Base-by-base conservation (phyloP, 1,284 basidiomycete genomes). In the Microbotryomycetes sp. region DNA sequence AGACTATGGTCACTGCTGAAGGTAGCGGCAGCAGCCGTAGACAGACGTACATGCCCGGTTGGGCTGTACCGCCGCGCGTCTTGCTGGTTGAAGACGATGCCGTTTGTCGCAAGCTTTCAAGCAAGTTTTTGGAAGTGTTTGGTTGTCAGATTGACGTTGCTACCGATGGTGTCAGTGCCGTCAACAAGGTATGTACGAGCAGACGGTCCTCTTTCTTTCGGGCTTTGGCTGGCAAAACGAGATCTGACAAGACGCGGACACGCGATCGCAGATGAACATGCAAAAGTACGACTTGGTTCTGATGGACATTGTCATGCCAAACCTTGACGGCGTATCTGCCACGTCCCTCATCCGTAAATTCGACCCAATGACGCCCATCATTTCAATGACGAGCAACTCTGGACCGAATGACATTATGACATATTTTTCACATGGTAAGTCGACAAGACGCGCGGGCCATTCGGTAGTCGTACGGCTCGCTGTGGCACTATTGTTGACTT, bases 301-400 rank as follows among this genome's bases (percentile, higher is more conserved):
- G 62, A 96, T 96, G 90, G 91, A 93, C 70, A 92, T 94, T 60
- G 87, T 92, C 57, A 93, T 93, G 91, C 91, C 91, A 9, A 91
- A 92, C 75, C 78, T 93, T 66, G 91, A 93, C 67, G 89, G 76
- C 27, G 83, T 93, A 24, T 86, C 86, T 23, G 92, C 94, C 9
- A 97, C 93, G 47, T 90, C 86, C 56, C 77, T 97, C 69, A 97
- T 97, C 70, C 81, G 93, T 16, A 89, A 92, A 77, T 97, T 97
- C 72, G 92, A 97, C 77, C 85, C 85, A 61, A 86, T 85, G 79
- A 97, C 93, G 52, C 93, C 93, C 2, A 96, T 96, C 75, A 96
- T 97, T 71, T 92, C 89, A 16, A 96, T 97, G 91, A 96, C 91
- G 57, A 87, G 85, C 72, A 96, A 94, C 75, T 90, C 88, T 56